Evolutionary conservation across 805 yeast genomes (phyloP).

Genomic region (Ogataea ganodermae): DNA sequence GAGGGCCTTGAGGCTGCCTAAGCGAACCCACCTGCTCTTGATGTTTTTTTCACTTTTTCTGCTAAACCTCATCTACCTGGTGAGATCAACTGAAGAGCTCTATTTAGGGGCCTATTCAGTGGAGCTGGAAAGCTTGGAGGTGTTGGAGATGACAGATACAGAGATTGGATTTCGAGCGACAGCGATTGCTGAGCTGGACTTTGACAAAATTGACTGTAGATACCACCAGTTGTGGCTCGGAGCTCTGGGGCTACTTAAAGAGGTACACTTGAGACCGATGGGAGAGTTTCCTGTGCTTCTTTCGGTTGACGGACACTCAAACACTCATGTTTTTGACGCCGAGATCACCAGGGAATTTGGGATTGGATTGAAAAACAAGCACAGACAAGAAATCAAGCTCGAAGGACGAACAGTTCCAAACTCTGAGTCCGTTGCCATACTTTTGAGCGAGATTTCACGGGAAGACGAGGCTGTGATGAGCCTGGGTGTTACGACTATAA

Average conservation of each 20-base stretch:
- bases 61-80: background rate
- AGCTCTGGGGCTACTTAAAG: conserved; percentile 3
- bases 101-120: conserved; percentile 1
- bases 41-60: background rate
- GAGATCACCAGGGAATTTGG: background rate
- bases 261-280: background rate
- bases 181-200: conserved; percentile 6
- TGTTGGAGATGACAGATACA: conserved; percentile 7
- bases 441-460: background rate
- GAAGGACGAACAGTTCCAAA: background rate
- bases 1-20: background rate
- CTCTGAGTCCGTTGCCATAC: background rate
- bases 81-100: background rate
- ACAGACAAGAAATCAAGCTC: background rate
- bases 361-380: background rate
- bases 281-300: conserved; percentile 8
- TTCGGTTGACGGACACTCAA: conserved; percentile 2
- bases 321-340: conserved; percentile 3
- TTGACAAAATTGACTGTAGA: conserved; percentile 3
- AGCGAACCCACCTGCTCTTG: background rate
- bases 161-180: conserved; percentile 6
- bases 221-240: conserved; percentile 8
- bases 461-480: background rate
- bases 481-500: background rate
- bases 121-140: conserved; percentile 1